Conservation (phyloP, 2,329 filamentous ascomycete species). For the Cryphonectria parasitica region DNA sequence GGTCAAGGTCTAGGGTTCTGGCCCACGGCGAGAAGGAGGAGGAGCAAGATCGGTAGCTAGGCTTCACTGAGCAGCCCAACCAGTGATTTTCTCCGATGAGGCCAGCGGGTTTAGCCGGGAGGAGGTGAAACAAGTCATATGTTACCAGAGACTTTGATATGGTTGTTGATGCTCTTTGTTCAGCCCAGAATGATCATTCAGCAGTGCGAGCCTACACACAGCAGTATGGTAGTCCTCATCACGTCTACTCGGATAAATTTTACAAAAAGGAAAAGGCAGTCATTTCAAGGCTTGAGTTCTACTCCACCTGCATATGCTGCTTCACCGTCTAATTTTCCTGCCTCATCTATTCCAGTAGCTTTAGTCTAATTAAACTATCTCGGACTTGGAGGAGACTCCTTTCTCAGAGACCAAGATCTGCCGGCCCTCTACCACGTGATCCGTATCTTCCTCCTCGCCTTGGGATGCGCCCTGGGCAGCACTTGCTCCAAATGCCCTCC, state of each 20-base stretch:
- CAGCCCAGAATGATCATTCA: neutral
- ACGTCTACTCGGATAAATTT: neutral
- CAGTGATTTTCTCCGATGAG: neutral
- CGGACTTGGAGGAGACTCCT: neutral
- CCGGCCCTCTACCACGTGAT: slow-evolving; percentile 14
- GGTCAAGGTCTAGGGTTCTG: slow-evolving; percentile 32
- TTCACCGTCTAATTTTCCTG: neutral
- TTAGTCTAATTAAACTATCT: neutral
- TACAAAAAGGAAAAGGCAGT: neutral
- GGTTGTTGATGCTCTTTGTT: neutral
- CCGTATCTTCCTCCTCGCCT: slow-evolving; percentile 5
- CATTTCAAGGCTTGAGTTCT: neutral
- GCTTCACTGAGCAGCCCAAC: neutral
- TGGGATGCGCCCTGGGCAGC: neutral
- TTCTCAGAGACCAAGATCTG: slow-evolving; percentile 1
- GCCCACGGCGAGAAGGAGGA: neutral
- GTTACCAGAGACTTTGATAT: neutral
- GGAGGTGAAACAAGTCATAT: neutral
- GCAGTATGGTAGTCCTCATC: too few species aligned
- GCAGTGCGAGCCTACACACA: neutral
- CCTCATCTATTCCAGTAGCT: neutral
- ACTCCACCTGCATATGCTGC: neutral
- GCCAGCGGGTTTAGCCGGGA: neutral
- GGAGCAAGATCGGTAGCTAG: neutral
- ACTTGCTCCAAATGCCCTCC: slow-evolving; percentile 17